Percentiles rank a stretch among this genome's conserved stretches.
phyloP scores from a whole-genome alignment of 768 basidiomycete genomes.

The Lentinula aciculospora region DNA sequence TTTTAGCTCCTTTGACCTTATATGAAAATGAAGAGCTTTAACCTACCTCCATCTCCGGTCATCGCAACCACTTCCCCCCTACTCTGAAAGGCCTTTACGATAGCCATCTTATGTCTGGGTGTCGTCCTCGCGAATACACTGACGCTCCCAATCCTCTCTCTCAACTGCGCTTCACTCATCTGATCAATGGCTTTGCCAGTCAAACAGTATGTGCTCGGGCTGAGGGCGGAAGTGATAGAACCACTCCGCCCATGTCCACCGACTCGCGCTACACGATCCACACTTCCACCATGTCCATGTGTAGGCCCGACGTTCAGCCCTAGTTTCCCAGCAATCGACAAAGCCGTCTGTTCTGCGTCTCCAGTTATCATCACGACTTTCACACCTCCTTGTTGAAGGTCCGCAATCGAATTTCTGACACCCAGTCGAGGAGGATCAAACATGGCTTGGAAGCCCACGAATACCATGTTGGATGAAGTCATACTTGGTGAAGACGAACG shows the following conservation, averaged over 20 bases:
- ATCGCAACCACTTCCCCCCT: slow-evolving; percentile 91
- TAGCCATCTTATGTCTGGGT: slow-evolving; percentile 96
- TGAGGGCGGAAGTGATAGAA: not conserved
- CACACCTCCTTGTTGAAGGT: slow-evolving; percentile 81
- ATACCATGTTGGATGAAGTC: slow-evolving; percentile 58
- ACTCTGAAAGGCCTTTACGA: slow-evolving; percentile 89
- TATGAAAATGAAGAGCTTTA: slow-evolving; percentile 5
- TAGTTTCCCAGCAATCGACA: slow-evolving; percentile 82
- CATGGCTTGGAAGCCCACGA: slow-evolving; percentile 94
- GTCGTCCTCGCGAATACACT: slow-evolving; percentile 95
- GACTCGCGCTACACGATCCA: slow-evolving; percentile 12
- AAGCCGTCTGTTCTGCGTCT: slow-evolving; percentile 86
- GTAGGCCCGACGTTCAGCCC: slow-evolving; percentile 64
- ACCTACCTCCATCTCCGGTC: slow-evolving; percentile 92
- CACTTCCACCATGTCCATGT: slow-evolving; percentile 18
- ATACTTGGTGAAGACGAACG: slow-evolving; percentile 13
- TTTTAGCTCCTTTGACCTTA: not conserved
- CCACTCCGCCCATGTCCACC: slow-evolving; percentile 3
- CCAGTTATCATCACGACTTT: slow-evolving; percentile 99
- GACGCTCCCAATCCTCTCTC: slow-evolving; percentile 74
- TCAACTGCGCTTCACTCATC: slow-evolving; percentile 75
- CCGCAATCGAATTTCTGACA: slow-evolving; percentile 82
- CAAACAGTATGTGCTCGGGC: slow-evolving; percentile 41
- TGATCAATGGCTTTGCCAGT: slow-evolving; percentile 83
- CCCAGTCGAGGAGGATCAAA: slow-evolving; percentile 91